Evolutionary conservation across 352 stramenopile species (phyloP).

Genomic region (Phytophthora podocarpi): DNA sequence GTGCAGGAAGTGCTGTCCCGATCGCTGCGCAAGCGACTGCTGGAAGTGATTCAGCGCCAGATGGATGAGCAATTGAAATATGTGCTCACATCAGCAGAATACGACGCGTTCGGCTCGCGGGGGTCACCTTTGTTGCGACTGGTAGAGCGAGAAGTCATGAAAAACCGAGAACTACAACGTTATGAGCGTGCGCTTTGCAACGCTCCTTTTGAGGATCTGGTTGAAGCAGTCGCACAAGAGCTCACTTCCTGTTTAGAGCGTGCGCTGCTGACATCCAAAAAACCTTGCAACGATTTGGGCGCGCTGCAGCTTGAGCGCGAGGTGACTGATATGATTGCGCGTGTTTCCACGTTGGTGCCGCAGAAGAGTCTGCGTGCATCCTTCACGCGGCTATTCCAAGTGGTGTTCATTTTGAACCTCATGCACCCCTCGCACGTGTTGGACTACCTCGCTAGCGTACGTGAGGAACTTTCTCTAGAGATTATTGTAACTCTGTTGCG

Average conservation of each 20-base stretch:
- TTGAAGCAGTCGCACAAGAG: slow-evolving; percentile 63
- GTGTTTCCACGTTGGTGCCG: slow-evolving; percentile 53
- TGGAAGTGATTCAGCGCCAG: slow-evolving; percentile 46
- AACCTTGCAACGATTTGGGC: slow-evolving; percentile 80
- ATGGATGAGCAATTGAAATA: slow-evolving; percentile 68
- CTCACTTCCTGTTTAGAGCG: slow-evolving; percentile 64
- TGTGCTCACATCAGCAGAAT: slow-evolving; percentile 65
- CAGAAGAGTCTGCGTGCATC: slow-evolving; percentile 61
- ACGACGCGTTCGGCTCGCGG: slow-evolving; percentile 62
- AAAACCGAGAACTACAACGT: slow-evolving; percentile 62
- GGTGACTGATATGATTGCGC: slow-evolving; percentile 62
- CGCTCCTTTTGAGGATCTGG: slow-evolving; percentile 70
- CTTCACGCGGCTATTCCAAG: slow-evolving; percentile 81
- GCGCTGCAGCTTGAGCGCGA: slow-evolving; percentile 82
- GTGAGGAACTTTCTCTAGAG: slow-evolving; percentile 44
- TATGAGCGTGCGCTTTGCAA: slow-evolving; percentile 66
- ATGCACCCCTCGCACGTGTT: slow-evolving; percentile 73
- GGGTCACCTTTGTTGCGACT: slow-evolving; percentile 71
- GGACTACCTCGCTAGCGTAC: slow-evolving; percentile 65
- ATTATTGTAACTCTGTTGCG: slow-evolving; percentile 63
- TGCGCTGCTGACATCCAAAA: slow-evolving; percentile 54
- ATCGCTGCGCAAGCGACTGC: slow-evolving; percentile 51
- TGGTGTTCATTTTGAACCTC: slow-evolving; percentile 84
- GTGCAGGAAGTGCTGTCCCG: slow-evolving; percentile 63
- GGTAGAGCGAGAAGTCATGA: slow-evolving; percentile 71